Evolutionary conservation across 495 filamentous ascomycete genomes (phyloP), one percentile per base, ranked within the genome.

Genomic region (Sphaerosporella brunnea): DNA sequence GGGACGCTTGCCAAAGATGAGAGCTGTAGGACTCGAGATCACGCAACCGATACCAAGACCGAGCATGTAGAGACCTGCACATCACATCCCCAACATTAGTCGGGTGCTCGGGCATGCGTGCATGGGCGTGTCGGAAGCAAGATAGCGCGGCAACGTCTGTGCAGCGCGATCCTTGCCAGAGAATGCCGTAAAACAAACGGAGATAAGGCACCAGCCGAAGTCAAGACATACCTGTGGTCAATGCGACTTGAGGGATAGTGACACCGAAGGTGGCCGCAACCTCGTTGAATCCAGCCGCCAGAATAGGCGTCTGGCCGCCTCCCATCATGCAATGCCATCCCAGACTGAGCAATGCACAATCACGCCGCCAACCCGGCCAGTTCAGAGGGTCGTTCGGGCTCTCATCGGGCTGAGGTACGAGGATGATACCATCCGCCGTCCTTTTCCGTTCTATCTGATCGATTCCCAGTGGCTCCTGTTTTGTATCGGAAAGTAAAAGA

Each of bases 291-390:
- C 87, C 90, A 2, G 90, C 90, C 0, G 90, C 88, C 4, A 97
- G 68, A 24, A 94, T 69, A 0, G 88, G 80, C 0, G 88, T 93
- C 71, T 93, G 93, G 26, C 88, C 88, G 15, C 90, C 88, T 46
- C 88, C 88, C 47, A 95, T 68, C 71, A 94, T 76, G 58, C 82
- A 93, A 62, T 92, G 93, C 54, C 93, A 79, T 0, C 90, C 87
- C 9, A 97, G 66, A 0, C 80, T 90, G 4, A 93, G 50, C 52
- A 97, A 63, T 0, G 90, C 84, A 24, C 73, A 58, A 66, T 95
- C 84, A 63, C 90, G 68, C 25, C 84, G 73, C 80, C 82, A 84
- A 1, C 69, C 63, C 1, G 83, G 75, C 90, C 90, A 97, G 55
- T 97, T 97, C 36, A 97, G 63, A 0, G 90, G 90, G 55, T 97